Evolutionary conservation across 768 basidiomycete genomes (phyloP).

Genomic region (Phaeotremella skinneri): DNA sequence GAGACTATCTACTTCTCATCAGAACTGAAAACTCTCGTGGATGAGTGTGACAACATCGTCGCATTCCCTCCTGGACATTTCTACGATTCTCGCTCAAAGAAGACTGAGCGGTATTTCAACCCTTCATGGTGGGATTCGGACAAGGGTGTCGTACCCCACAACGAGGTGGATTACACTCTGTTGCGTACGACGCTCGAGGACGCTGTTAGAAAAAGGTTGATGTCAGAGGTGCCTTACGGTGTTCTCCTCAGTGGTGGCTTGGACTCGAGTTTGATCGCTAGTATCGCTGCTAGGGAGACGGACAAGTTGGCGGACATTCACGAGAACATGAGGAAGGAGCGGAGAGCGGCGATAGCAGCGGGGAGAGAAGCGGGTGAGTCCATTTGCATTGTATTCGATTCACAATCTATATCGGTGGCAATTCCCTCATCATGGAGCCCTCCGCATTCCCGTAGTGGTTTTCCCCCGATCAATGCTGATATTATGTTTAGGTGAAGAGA

Average conservation of each 20-base stretch:
- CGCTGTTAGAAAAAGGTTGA: constrained; percentile 88
- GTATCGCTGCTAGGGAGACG: constrained; percentile 91
- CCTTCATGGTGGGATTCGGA: constrained; percentile 91
- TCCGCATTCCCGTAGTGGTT: not conserved
- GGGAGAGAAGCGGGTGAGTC: constrained; percentile 37
- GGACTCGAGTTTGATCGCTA: constrained; percentile 92
- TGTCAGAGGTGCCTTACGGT: constrained; percentile 98
- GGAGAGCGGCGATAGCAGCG: constrained; percentile 35
- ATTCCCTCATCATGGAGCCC: not conserved
- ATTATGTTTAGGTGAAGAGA: constrained; percentile 48
- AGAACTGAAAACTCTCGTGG: constrained; percentile 84
- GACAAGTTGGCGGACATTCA: constrained; percentile 83
- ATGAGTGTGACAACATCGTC: constrained; percentile 91
- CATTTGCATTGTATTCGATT: not conserved
- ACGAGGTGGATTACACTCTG: constrained; percentile 62
- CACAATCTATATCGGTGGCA: not conserved
- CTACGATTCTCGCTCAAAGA: constrained; percentile 78
- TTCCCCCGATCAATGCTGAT: constrained; percentile 4
- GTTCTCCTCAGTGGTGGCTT: constrained; percentile 92
- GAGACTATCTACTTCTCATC: constrained; percentile 88
- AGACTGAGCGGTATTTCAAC: constrained; percentile 77
- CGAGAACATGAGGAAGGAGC: constrained; percentile 63
- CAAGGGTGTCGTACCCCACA: constrained; percentile 61
- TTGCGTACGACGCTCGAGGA: constrained; percentile 81
- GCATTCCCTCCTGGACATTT: constrained; percentile 97